These are phyloP conservation scores for Verticillium nonalfalfae DNA, from an alignment of 2,329 filamentous ascomycete species.

Conservation along the genomic window DNA sequence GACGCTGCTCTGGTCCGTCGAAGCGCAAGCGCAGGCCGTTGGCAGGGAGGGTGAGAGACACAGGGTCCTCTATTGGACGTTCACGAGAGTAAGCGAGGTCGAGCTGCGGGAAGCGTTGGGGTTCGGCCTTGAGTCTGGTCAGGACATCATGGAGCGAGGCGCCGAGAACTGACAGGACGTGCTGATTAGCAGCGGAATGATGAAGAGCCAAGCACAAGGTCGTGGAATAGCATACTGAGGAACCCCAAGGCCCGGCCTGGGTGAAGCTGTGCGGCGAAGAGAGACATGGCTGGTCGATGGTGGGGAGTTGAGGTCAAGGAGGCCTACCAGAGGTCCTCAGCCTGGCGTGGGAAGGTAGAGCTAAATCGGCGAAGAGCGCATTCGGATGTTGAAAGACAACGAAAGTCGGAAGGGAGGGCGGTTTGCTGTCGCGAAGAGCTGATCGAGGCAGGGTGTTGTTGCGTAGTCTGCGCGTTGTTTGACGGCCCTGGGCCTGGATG, in stretches of 20 bases:
- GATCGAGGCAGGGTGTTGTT: not conserved
- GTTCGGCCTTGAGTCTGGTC: constrained; percentile 81
- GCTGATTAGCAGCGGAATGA: not conserved
- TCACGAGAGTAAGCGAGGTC: constrained; percentile 75
- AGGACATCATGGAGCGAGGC: constrained; percentile 87
- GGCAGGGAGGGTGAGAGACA: constrained; percentile 68
- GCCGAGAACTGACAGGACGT: constrained; percentile 60
- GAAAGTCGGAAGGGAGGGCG: not conserved
- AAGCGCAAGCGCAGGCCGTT: constrained; percentile 91
- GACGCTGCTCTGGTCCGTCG: constrained; percentile 84
- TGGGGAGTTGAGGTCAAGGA: not conserved
- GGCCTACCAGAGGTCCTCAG: not conserved
- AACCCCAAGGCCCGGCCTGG: constrained; percentile 63
- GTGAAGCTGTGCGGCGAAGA: constrained; percentile 56
- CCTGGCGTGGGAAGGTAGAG: not conserved
- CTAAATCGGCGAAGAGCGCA: not conserved
- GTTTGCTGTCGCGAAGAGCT: not conserved
- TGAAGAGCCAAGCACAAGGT: not conserved
- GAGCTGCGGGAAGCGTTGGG: constrained; percentile 74
- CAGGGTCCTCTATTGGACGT: constrained; percentile 66
- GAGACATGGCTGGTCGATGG: constrained; percentile 28
- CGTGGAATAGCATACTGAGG: constrained; percentile 27
- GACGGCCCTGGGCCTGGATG: not conserved
- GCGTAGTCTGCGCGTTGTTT: not conserved
- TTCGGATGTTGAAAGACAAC: not conserved